Evolutionary conservation across 345 rosid genomes (phyloP).

Genomic region (Jatropha curcas): DNA sequence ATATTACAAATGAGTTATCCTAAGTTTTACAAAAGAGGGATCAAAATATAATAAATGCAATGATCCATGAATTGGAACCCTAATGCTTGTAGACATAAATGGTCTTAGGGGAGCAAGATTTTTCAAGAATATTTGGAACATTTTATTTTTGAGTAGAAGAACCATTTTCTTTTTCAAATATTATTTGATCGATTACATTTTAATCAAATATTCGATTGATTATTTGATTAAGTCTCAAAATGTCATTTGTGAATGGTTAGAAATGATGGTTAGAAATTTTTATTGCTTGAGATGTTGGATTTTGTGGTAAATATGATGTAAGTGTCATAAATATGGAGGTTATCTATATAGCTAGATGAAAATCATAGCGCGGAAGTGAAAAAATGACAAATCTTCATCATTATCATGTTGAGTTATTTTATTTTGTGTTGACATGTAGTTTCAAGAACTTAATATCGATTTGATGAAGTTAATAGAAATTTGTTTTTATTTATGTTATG

Average conservation of each 20-base stretch:
- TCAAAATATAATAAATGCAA: conserved; percentile 6
- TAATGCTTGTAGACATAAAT: conserved; percentile 6
- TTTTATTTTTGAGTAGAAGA: not conserved
- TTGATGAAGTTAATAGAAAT: too few species aligned
- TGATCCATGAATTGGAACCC: conserved; percentile 4
- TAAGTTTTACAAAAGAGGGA: not conserved
- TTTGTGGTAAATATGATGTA: not conserved
- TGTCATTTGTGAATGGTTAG: not conserved
- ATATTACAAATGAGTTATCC: conserved; percentile 1
- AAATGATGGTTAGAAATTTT: not conserved
- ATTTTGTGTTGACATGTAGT: not conserved
- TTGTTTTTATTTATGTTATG: too few species aligned
- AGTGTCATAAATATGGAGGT: not conserved
- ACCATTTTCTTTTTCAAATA: not conserved
- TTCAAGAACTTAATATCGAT: too few species aligned
- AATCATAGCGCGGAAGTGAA: not conserved
- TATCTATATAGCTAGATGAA: not conserved
- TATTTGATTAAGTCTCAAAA: not conserved
- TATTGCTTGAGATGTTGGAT: not conserved
- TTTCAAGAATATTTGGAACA: not conserved
- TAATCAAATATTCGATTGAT: not conserved
- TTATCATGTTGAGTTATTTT: not conserved
- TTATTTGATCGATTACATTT: not conserved
- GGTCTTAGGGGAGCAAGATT: not conserved
- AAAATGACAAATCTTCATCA: not conserved